Evolutionary conservation across 1,284 basidiomycete genomes (phyloP), one percentile per base, ranked within the genome.

Genomic region (Ustilago xerochloae): DNA sequence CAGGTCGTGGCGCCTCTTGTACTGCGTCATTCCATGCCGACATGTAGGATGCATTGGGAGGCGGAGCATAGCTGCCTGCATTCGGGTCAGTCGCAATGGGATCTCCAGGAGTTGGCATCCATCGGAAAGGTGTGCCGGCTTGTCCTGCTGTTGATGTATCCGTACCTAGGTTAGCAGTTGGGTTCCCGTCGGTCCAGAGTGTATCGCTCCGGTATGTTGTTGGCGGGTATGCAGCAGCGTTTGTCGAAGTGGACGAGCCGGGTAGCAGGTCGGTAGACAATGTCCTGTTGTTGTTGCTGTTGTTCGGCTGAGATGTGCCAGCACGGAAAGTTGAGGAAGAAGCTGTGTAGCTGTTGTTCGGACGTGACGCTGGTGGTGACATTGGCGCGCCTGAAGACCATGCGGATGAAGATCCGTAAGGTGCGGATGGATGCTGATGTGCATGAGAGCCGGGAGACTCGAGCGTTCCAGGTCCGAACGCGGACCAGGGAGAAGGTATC

Each of bases 51-150:
- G 64, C 56, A 1, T 64, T 67, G 1, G 70, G 70, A 20, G 61
- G 64, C 7, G 70, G 70, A 5, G 70, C 64, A 38, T 73, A 73
- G 61, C 70, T 73, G 32, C 64, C 64, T 18, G 54, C 24, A 45
- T 33, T 49, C n/a, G 57, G 41, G 12, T 58, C 47, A 20, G 15
- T 43, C 13, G 62, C 16, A 4, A 53, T 12, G 2, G 64, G 32
- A 10, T 63, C 62, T 6, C 52, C 47, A 0, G 56, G 12, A 3
- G 43, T 43, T 15, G 63, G 57, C 48, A 67, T 57, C 62, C 66
- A 68, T n/a, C 64, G 61, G 47, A 68, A 69, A 5, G 68, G 38
- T 2, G 36, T 24, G 18, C 30, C 33, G 10, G 49, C 10, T n/a
- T 48, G 50, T 12, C 48, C 16, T 13, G 54, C 18, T 18, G 35